phyloP scores from a whole-genome alignment of 345 rosid species.

The Pelargonium nanum region DNA sequence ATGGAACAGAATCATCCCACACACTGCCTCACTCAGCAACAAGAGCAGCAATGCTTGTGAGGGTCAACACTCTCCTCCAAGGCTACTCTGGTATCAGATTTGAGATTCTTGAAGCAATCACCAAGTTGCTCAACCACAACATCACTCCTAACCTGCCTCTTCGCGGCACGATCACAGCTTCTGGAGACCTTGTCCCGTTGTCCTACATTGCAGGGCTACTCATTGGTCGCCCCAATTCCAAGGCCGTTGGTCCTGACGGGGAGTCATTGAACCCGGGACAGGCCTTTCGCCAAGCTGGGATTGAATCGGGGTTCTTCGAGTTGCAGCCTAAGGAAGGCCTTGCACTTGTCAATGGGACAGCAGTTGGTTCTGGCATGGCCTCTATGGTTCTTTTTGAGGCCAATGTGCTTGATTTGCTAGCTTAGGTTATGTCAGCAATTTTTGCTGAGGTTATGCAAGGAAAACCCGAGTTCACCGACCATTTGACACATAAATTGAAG shows the following conservation, averaged over 20 bases:
- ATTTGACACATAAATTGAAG: conserved; percentile 45
- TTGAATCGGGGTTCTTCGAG: conserved; percentile 34
- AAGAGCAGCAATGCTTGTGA: conserved; percentile 63
- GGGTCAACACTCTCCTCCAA: conserved; percentile 66
- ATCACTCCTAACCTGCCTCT: conserved; percentile 64
- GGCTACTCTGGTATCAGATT: conserved; percentile 72
- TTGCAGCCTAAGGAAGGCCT: conserved; percentile 69
- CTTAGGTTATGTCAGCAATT: conserved; percentile 35
- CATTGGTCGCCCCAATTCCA: conserved; percentile 51
- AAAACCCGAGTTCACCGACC: conserved; percentile 44
- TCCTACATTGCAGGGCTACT: conserved; percentile 65
- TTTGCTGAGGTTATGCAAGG: conserved; percentile 50
- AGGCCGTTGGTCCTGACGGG: conserved; percentile 47
- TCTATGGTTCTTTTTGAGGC: conserved; percentile 42
- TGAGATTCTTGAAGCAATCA: conserved; percentile 55
- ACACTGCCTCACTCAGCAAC: conserved; percentile 47
- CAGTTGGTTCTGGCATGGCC: conserved; percentile 63
- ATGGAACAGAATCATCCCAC: conserved; percentile 37
- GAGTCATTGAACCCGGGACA: conserved; percentile 35
- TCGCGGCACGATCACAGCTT: conserved; percentile 65
- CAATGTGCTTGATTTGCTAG: conserved; percentile 24
- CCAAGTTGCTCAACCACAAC: conserved; percentile 51
- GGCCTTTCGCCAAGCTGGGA: conserved; percentile 36
- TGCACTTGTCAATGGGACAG: conserved; percentile 60
- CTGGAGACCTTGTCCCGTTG: conserved; percentile 60